Base-by-base conservation (phyloP, 176 grass and related monocot species). In the Rhynchospora tenuis region DNA sequence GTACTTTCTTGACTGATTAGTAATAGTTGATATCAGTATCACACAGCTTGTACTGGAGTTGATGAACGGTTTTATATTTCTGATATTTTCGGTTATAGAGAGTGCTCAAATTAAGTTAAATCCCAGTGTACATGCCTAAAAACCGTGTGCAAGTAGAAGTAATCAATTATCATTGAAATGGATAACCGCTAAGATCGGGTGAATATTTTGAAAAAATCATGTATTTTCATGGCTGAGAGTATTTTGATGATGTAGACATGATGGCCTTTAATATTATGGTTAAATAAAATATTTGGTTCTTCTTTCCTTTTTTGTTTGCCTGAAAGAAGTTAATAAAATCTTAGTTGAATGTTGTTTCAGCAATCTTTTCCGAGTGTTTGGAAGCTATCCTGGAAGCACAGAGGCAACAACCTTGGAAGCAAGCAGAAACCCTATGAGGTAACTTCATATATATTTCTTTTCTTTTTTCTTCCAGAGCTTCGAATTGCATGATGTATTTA, bases 331-430 rank as follows among this genome's bases (percentile, higher is more conserved):
- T 19, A 31, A 55, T 31, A 55, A 77, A 15, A 29, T 56, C 55
- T 55, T 29, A 56, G 14, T 55, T 55, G 14, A 77, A 56, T 3
- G 0, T 59, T 68, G 52, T 80, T 91, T 81, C 91, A 96, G 93
- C 58, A 93, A 96, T 91, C 82, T 96, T 81, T 96, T 96, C 90
- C 89, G 91, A 20, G 83, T 93, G 84, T 96, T 96, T 88, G 91
- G 91, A 78, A 84, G 83, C 87, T 65, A 65, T 73, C 26, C 90
- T 85, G 89, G 81, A 89, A 91, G 77, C 61, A 84, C 19, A 5
- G 93, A 96, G 56, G 80, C 89, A 66, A 87, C 85, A 59, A 89
- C 93, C 81, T 86, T 96, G 83, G 93, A 96, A 85, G 93, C 93
- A 50, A 96, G 93, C 52, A 89, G 86, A 93, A 93, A 89, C 58